Evolutionary conservation across 139 green algal species (phyloP), one percentile per base, ranked within the genome.

Genomic region (Bryopsis sp.): DNA sequence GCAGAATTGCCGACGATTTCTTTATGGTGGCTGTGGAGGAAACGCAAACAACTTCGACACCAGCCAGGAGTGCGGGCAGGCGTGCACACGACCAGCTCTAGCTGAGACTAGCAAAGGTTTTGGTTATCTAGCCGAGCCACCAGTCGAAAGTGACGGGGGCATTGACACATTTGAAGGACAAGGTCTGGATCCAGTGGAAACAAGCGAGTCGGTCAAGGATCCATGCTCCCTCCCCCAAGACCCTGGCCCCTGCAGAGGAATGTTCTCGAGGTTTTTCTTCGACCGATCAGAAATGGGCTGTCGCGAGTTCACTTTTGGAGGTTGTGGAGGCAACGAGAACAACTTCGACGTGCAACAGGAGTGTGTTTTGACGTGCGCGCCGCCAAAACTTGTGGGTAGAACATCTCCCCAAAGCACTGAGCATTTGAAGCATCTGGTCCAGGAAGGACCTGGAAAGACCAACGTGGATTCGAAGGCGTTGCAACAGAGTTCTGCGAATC

Each of bases 41-140:
- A 77, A 74, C n/a, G 37, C 11, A n/a, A 77, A 77, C 66, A 78
- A 60, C 22, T 77, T 77, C 26, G n/a, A 50, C 43, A 26, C 15
- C 11, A 50, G 11, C 43, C 11, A 26, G 11, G 43, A 15, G 43
- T 50, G 43, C 11, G 11, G 11, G 11, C 11, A 50, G 43, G 15
- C 11, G 11, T 50, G 43, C 43, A 50, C 11, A 26, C 15, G 11
- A 50, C 11, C 43, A 26, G 43, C 11, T 50, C 43, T 50, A 50
- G 15, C 11, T 50, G 43, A 11, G 43, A 26, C 43, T 26, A 50
- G 15, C 43, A 11, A 26, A 26, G 43, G 43, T 26, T 50, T 50
- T 50, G 11, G 11, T 50, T 50, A 50, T 50, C 11, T 50, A 26
- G 11, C 15, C 43, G 43, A 50, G 11, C 43, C 15, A 11, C 11